Percentiles rank a stretch among this genome's conserved stretches.
Evolutionary conservation across 2,329 filamentous ascomycete genomes (phyloP).

Genomic region (Claviceps spartinae): DNA sequence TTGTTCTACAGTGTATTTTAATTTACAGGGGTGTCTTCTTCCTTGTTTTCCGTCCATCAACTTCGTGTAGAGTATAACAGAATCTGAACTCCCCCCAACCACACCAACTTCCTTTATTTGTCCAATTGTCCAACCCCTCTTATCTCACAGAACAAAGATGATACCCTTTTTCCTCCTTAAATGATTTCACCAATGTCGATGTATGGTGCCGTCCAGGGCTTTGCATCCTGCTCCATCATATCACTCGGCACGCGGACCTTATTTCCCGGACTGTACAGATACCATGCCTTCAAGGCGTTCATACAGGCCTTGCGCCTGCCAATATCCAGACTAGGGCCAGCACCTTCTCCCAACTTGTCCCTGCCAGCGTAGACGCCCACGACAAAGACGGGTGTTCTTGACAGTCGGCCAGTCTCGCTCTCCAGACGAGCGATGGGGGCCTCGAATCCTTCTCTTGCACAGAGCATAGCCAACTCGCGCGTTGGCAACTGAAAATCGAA

Average conservation of each 20-base stretch:
- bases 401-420: constrained; percentile 77
- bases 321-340: constrained; percentile 62
- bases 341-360: constrained; percentile 87
- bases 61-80: constrained; percentile 1
- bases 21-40: constrained; percentile 19
- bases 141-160: background rate
- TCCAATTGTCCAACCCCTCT: background rate
- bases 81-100: background rate
- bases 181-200: constrained; percentile 62
- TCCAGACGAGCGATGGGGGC: constrained; percentile 73
- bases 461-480: constrained; percentile 70
- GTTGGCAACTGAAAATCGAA: constrained; percentile 80
- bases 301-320: constrained; percentile 71
- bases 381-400: constrained; percentile 77
- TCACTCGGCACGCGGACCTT: constrained; percentile 56
- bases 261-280: constrained; percentile 72
- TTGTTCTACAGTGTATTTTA: constrained; percentile 26
- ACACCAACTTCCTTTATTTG: background rate
- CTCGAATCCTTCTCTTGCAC: constrained; percentile 80
- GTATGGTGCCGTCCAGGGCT: constrained; percentile 52
- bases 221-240: constrained; percentile 46
- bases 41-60: background rate
- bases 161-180: constrained; percentile 14
- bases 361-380: constrained; percentile 86
- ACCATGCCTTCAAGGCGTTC: constrained; percentile 84